phyloP scores from a whole-genome alignment of 768 basidiomycete genomes.

The Leccinum broughii region DNA sequence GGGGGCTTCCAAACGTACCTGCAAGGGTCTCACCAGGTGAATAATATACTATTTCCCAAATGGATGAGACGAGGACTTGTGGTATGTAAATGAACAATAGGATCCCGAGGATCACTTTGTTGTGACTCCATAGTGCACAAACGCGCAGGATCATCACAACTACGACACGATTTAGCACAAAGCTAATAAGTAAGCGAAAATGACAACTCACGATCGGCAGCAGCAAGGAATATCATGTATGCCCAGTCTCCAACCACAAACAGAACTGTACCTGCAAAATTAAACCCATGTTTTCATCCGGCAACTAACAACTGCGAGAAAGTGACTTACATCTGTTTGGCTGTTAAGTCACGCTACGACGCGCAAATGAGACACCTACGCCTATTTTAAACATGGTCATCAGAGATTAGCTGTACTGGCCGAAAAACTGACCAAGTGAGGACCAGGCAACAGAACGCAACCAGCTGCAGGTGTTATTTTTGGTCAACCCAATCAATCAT shows the following conservation, averaged over 20 bases:
- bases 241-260: neutral
- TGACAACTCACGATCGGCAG: neutral
- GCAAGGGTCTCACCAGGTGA: neutral
- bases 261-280: neutral
- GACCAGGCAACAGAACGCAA: neutral
- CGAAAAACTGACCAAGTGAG: neutral
- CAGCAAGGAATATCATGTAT: neutral
- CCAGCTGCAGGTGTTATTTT: neutral
- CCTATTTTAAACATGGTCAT: neutral
- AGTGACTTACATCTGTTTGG: neutral
- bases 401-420: neutral
- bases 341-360: neutral
- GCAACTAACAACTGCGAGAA: neutral
- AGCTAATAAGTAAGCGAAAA: no score
- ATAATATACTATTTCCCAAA: neutral
- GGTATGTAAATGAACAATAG: neutral
- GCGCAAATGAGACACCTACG: neutral
- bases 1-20: neutral
- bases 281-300: neutral
- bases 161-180: neutral
- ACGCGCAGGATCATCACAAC: conserved; percentile 1
- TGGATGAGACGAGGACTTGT: neutral
- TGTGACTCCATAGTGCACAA: neutral
- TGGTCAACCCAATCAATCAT: neutral
- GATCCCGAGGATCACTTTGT: neutral